Evolutionary conservation across 148 eudicot genomes (phyloP), one percentile per base, ranked within the genome.

Genomic region (Heliamphora exappendiculata): DNA sequence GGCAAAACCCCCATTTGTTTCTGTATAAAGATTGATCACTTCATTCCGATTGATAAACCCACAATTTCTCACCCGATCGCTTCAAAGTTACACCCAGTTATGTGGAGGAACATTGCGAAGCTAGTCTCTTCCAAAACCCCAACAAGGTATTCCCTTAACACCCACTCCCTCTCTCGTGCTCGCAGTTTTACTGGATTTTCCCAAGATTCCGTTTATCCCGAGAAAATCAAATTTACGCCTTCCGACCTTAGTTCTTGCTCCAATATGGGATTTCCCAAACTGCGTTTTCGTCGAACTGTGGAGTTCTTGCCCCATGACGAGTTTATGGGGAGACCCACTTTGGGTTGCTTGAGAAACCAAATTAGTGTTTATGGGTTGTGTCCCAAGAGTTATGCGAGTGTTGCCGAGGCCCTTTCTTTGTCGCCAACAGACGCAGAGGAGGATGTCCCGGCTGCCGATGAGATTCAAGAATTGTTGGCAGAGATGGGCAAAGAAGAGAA

Each of bases 51-150:
- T 53, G 29, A 66, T 67, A 76, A 73, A 60, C 78, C 84, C 66
- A 14, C 70, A 9, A 44, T 29, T 67, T 60, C 74, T 44, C 50
- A 57, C 22, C 71, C 78, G 26, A 73, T 78, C 78, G 80, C 83
- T 53, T 33, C 70, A 14, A 41, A 53, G 54, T 49, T 71, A 58
- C 76, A 86, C 78, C 47, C 77, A 60, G 69, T 73, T 76, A 91
- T 91, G 97, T 92, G 87, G 96, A 85, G 87, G 85, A 90, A 69
- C 80, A 70, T 88, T 59, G 83, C 83, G 29, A 87, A 83, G 65
- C 72, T 78, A 71, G 81, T 82, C 24, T 58, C 80, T 73, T 81
- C 82, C 55, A 87, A 82, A 75, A 78, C 79, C 78, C 78, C 84
- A 3, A 62, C 42, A 34, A 81, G 75, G 67, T 49, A 70, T 60